phyloP scores from a whole-genome alignment of 805 yeast genomes.

The Barnettozyma sucrosica region DNA sequence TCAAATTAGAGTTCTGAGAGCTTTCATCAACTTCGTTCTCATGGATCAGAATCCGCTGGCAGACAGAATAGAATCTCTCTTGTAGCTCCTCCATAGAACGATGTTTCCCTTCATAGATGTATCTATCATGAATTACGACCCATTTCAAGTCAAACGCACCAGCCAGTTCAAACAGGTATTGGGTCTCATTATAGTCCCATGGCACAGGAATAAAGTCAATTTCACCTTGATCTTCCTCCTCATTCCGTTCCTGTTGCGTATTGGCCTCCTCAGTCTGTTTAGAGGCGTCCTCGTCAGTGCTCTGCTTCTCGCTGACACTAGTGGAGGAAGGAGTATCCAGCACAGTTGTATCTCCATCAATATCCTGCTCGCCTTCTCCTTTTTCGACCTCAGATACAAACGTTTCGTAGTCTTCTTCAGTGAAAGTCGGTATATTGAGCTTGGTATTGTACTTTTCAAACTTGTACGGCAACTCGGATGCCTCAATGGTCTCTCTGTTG shows the following conservation, averaged over 20 bases:
- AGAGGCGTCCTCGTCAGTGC: neutral
- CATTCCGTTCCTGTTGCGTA: constrained; percentile 11
- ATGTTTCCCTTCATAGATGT: constrained; percentile 26
- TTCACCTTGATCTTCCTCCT: constrained; percentile 18
- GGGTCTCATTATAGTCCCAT: constrained; percentile 79
- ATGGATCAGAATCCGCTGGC: constrained; percentile 45
- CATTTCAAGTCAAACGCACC: constrained; percentile 48
- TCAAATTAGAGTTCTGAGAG: constrained; percentile 44
- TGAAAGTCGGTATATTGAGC: constrained; percentile 64
- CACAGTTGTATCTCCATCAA: constrained; percentile 2
- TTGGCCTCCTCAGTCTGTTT: neutral
- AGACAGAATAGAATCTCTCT: constrained; percentile 69
- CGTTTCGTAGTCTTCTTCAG: constrained; percentile 51
- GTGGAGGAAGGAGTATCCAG: neutral
- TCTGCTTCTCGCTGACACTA: neutral
- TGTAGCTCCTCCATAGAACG: constrained; percentile 76
- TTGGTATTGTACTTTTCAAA: constrained; percentile 72
- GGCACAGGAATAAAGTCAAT: constrained; percentile 20
- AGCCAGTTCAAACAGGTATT: constrained; percentile 69
- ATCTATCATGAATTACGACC: constrained; percentile 61
- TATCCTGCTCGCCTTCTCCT: constrained; percentile 5
- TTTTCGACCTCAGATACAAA: constrained; percentile 34
- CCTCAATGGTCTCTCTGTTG: constrained; percentile 28
- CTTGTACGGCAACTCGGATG: constrained; percentile 42
- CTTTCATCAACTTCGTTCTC: constrained; percentile 35